These are phyloP conservation scores for Wickerhamiella pararugosa DNA, from an alignment of 1,139 yeast species.

Conservation along the genomic window DNA sequence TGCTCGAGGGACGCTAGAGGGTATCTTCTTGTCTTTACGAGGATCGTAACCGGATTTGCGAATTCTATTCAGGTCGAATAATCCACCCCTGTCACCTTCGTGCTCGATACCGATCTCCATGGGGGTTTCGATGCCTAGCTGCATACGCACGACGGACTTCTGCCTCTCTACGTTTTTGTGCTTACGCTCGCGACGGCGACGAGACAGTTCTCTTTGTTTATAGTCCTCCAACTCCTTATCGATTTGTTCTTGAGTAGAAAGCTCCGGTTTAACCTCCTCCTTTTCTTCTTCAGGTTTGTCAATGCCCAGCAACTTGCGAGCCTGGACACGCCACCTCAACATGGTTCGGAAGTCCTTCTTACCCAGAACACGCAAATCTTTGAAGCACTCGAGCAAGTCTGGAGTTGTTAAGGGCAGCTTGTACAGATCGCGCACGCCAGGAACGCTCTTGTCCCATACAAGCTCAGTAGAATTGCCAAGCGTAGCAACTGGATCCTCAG, in stretches of 20 bases:
- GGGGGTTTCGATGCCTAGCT: constrained; percentile 92
- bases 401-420: constrained; percentile 62
- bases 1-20: constrained; percentile 29
- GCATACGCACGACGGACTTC: constrained; percentile 81
- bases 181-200: constrained; percentile 65
- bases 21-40: constrained; percentile 52
- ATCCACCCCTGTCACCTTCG: constrained; percentile 55
- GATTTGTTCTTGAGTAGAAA: constrained; percentile 81
- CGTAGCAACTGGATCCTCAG: constrained; percentile 71
- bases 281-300: constrained; percentile 39
- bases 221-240: constrained; percentile 69
- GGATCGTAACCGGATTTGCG: constrained; percentile 66
- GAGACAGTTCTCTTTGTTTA: constrained; percentile 54
- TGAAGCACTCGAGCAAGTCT: constrained; percentile 68
- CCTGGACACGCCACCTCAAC: constrained; percentile 76
- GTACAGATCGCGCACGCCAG: constrained; percentile 56
- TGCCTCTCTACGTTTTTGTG: constrained; percentile 70
- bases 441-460: constrained; percentile 43
- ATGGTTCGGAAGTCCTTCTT: constrained; percentile 79
- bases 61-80: constrained; percentile 70
- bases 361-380: constrained; percentile 87
- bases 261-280: constrained; percentile 39
- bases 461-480: constrained; percentile 44
- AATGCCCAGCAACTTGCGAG: constrained; percentile 62
- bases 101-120: constrained; percentile 88